These are phyloP conservation scores for Biscutella laevigata DNA, from an alignment of 441 rosid genomes.

Conservation along the genomic window DNA sequence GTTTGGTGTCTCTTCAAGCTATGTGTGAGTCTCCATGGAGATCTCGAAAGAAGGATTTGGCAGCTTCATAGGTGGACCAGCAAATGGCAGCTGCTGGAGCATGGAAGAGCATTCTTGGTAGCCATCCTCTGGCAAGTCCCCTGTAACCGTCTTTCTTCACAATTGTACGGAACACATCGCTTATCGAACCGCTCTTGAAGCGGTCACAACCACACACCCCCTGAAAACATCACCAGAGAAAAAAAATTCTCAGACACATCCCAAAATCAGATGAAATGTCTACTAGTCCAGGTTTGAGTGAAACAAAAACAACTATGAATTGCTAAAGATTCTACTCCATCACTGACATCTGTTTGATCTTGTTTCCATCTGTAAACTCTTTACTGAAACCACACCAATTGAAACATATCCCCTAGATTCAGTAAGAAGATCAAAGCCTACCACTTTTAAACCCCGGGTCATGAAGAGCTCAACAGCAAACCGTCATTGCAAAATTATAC, in stretches of 20 bases:
- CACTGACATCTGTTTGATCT: no score
- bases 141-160: slow-evolving; percentile 75
- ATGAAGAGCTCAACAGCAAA: no score
- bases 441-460: no score
- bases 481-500: no score
- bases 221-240: slow-evolving; percentile 34
- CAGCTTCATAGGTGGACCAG: slow-evolving; percentile 90
- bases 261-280: no score
- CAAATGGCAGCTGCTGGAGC: slow-evolving; percentile 98
- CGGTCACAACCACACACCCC: slow-evolving; percentile 99
- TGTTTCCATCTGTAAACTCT: no score
- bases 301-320: no score
- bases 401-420: no score
- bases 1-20: slow-evolving; percentile 14
- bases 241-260: neutral
- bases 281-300: no score
- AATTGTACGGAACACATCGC: slow-evolving; percentile 54
- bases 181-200: slow-evolving; percentile 50
- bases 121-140: slow-evolving; percentile 91
- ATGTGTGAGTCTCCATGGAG: slow-evolving; percentile 30
- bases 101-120: slow-evolving; percentile 94
- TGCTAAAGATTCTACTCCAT: no score
- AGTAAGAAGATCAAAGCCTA: no score
- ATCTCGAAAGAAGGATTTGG: slow-evolving; percentile 64
- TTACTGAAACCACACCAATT: no score